Evolutionary conservation across 805 yeast genomes (phyloP), one percentile per base, ranked within the genome.

Genomic region (Yarrowia sp.): DNA sequence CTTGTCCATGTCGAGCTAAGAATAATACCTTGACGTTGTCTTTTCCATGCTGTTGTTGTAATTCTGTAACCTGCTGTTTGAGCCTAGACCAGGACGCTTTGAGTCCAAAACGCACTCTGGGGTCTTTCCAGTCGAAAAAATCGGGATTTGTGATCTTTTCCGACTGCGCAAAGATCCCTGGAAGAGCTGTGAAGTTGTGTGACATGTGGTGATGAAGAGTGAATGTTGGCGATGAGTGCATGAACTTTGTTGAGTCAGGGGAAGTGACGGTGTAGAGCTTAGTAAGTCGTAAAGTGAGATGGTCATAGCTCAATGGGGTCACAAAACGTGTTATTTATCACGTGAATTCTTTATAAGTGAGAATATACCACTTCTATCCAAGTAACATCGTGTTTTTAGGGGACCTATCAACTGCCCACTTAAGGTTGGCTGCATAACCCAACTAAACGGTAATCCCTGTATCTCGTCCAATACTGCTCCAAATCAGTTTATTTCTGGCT

Each of bases 1-100:
- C 86, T 67, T 83, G 83, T 4, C 85, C 86, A 67, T 83, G 86
- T 61, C 86, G 77, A 5, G 82, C 84, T 39, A 82, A 74, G 66
- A 78, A 78, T 43, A 83, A 71, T 10, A 83, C 69, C 70, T 83
- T 83, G 72, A 81, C 83, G 17, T 67, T 58, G n/a, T 69, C 41
- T 36, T 47, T 47, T 3, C 68, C 69, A 38, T 77, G 82, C 2
- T 33, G n/a, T 9, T 55, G 32, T 43, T 68, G 64, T 68, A 83
- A 74, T n/a, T 71, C 67, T 5, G 72, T 66, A 15, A 83, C 70
- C n/a, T 75, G 68, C 1, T 65, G 64, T 7, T 53, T 22, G 3
- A 78, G 71, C 13, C 75, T 73, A 6, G 71, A 64, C 83, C 83
- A 80, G 3, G 64, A 58, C 47, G 63, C 10, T 73, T 65, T 8